Conservation (phyloP, 306 rosid species). For the Fagus sylvatica region DNA sequence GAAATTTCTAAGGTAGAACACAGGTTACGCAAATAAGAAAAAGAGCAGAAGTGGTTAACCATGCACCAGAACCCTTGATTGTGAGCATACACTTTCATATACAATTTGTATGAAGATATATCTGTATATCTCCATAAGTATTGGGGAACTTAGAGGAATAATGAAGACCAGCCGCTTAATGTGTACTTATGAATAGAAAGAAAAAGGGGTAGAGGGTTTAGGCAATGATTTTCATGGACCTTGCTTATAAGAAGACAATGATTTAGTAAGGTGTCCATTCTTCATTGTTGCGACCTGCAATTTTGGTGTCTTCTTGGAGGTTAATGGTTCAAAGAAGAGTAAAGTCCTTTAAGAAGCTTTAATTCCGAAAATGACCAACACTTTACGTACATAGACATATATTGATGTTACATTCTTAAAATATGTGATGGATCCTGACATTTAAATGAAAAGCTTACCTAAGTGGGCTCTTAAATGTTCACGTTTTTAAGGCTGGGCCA, state of each 20-base stretch:
- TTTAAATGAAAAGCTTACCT: neutral
- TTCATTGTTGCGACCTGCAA: neutral
- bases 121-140: neutral
- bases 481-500: neutral
- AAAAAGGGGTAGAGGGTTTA: neutral
- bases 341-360: neutral
- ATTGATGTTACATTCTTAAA: neutral
- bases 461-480: neutral
- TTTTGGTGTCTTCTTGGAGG: neutral
- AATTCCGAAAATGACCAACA: neutral
- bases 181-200: neutral
- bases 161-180: neutral
- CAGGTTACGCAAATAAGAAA: neutral
- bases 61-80: neutral
- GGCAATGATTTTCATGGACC: neutral
- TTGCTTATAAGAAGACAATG: neutral
- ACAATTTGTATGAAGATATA: neutral
- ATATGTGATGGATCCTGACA: neutral
- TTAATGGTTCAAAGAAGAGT: neutral
- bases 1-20: neutral
- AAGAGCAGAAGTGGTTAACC: neutral
- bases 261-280: neutral
- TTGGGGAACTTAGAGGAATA: neutral
- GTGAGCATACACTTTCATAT: neutral
- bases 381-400: neutral